Base-by-base conservation (phyloP, 352 stramenopile genomes). In the Pythium folliculosum region DNA sequence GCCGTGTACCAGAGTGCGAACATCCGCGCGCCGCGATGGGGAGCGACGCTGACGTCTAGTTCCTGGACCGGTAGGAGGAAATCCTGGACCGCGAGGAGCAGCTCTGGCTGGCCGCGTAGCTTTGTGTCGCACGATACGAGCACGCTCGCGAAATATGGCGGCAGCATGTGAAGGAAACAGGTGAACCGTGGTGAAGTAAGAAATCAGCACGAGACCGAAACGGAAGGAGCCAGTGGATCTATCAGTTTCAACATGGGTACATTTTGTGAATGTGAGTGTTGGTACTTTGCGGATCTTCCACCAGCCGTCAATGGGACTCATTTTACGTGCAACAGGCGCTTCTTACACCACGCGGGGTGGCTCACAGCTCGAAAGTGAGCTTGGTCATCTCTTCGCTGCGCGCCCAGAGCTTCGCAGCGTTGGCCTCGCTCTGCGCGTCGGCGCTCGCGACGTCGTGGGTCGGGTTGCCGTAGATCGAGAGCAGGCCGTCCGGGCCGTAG, bases 341-440 rank as follows among this genome's bases (percentile, higher is more conserved):
- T 37, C 60, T 60, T 3, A n/a, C n/a, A n/a, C n/a, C n/a, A n/a
- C n/a, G n/a, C n/a, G n/a, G n/a, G 40, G 37, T 0, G 30, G 25
- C 38, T 44, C 14, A 44, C 38, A 44, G 38, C 38, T 44, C 38
- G 44, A 47, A 51, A 71, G 49, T 52, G 35, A 67, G 38, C 51
- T 61, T 74, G 14, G 72, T 69, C 23, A 87, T 59, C 5, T 64
- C 52, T 58, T 89, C 78, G 47, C 80, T 89, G 16, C 75, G 52
- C 7, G 71, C 65, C 78, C 78, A 86, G 0, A 87, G 54, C 30
- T 74, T 75, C 14, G 19, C 21, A 0, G 69, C 73, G 37, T 71
- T 65, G 16, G 77, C 68, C 8, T 71, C 25, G 37, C 58, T 51
- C 14, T 60, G 60, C 5, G 75, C 82, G 38, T 76, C 69, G 59